phyloP scores from a whole-genome alignment of 768 basidiomycete genomes.

The Clavulina sp. region DNA sequence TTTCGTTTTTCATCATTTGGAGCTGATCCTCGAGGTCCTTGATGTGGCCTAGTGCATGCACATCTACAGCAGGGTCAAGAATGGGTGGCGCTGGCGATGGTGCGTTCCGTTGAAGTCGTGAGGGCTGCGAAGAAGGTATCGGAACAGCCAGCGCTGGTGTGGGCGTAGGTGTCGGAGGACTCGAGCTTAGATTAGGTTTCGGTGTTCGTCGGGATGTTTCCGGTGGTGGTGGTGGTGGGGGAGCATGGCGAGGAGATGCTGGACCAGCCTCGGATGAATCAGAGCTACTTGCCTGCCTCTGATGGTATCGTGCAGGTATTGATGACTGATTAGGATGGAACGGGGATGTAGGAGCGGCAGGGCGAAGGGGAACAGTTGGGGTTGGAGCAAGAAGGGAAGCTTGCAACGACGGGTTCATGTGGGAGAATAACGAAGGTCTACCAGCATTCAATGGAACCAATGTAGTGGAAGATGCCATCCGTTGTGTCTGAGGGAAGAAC shows the following conservation, averaged over 20 bases:
- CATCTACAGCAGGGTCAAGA: constrained; percentile 16
- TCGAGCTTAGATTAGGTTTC: not conserved
- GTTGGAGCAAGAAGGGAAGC: not conserved
- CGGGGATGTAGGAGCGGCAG: not conserved
- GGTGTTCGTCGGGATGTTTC: not conserved
- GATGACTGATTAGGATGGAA: too few relatives aligned
- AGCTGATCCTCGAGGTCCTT: constrained; percentile 74
- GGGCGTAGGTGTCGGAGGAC: not conserved
- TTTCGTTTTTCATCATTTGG: constrained; percentile 42
- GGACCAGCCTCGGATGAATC: too few relatives aligned
- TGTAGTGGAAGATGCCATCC: constrained; percentile 15
- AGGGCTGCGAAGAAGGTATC: not conserved
- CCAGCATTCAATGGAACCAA: constrained; percentile 34
- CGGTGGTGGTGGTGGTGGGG: not conserved
- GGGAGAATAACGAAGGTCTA: not conserved
- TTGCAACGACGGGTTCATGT: not conserved
- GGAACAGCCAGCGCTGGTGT: not conserved
- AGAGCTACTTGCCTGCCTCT: too few relatives aligned
- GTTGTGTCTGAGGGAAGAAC: constrained; percentile 41
- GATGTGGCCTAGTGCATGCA: constrained; percentile 16
- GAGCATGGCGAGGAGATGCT: constrained; percentile 37
- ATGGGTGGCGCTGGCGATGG: constrained; percentile 33
- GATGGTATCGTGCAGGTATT: too few relatives aligned
- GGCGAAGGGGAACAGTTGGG: not conserved
- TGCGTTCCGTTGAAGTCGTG: not conserved